Conservation (phyloP, 2,329 filamentous ascomycete species). For the Penicillium aurantiogriseum region DNA sequence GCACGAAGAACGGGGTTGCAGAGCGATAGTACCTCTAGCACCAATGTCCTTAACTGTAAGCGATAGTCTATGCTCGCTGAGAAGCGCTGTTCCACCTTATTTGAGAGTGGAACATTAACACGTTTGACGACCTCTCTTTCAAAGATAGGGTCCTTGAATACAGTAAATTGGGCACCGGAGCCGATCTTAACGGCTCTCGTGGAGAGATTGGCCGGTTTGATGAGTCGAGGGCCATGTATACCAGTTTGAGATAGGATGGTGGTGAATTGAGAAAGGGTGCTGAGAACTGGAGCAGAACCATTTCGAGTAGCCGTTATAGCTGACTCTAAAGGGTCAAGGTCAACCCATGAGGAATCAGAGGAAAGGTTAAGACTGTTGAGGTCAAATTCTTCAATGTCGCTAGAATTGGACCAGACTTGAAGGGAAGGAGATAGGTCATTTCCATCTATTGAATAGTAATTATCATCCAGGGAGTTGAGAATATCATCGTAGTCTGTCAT, state of each 20-base stretch:
- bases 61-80: slow-evolving; percentile 26
- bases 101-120: slow-evolving; percentile 27
- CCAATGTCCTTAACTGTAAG: slow-evolving; percentile 24
- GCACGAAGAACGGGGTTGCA: slow-evolving; percentile 28
- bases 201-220: slow-evolving; percentile 24
- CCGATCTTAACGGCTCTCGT: slow-evolving; percentile 26
- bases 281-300: slow-evolving; percentile 25
- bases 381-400: slow-evolving; percentile 11
- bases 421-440: background rate
- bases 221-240: slow-evolving; percentile 26
- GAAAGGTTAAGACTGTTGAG: slow-evolving; percentile 8
- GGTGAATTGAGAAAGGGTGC: slow-evolving; percentile 28
- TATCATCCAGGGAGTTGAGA: slow-evolving; percentile 9
- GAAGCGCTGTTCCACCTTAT: slow-evolving; percentile 17
- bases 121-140: slow-evolving; percentile 30
- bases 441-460: slow-evolving; percentile 7
- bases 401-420: background rate
- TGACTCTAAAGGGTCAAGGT: slow-evolving; percentile 26
- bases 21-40: slow-evolving; percentile 27
- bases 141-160: slow-evolving; percentile 25
- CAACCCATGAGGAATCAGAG: slow-evolving; percentile 10
- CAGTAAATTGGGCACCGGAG: slow-evolving; percentile 28
- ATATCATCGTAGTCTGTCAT: slow-evolving; percentile 15
- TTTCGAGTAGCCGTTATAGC: slow-evolving; percentile 28
- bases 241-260: slow-evolving; percentile 28